Base-by-base conservation (phyloP, 2,329 filamentous ascomycete species). In the Thelonectria discophora region DNA sequence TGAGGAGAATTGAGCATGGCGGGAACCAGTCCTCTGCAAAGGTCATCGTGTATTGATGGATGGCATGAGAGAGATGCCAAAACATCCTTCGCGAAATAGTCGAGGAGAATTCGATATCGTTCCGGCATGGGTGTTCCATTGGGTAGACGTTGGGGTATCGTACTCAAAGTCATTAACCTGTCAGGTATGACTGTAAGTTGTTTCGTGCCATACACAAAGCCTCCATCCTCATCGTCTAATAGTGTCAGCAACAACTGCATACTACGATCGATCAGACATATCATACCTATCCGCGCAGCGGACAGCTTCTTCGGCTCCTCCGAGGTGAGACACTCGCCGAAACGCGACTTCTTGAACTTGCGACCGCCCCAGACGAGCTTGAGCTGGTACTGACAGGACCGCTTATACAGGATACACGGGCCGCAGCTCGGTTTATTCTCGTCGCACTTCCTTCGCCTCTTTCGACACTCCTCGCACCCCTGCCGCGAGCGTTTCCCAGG, bases 381-480 rank as follows among this genome's bases (percentile, higher is more conserved):
- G n/a, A 73, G 24, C 8, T 69, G 62, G 46, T 73, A 73, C 2
- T 58, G 57, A 34, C 72, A 73, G 4, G 10, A 39, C 5, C 72
- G 60, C 4, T 59, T 65, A 15, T 53, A 65, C 0, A 46, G 57
- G 1, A 49, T 27, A 20, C 72, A 73, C 20, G 63, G 70, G 2
- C 69, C 64, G 10, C 72, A 73, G 3, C 55, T 61, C 2, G 72
- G 72, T 18, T 73, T 73, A 12, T 34, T 20, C 18, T 73, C 72
- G 47, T 73, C 71, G 17, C 72, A 73, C 51, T 73, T 73, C 11
- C 72, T 56, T 47, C 72, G 64, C 18, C 71, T 50, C 40, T 69
- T 69, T 60, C 72, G 58, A 49, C 72, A 73, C 65, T 73, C 71
- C 46, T 68, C 70, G 58, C 72, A 73, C 6, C 72, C 72, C 61